Conservation (phyloP, 371 early-diverging fungal genomes). For the Lichtheimia ramosa region DNA sequence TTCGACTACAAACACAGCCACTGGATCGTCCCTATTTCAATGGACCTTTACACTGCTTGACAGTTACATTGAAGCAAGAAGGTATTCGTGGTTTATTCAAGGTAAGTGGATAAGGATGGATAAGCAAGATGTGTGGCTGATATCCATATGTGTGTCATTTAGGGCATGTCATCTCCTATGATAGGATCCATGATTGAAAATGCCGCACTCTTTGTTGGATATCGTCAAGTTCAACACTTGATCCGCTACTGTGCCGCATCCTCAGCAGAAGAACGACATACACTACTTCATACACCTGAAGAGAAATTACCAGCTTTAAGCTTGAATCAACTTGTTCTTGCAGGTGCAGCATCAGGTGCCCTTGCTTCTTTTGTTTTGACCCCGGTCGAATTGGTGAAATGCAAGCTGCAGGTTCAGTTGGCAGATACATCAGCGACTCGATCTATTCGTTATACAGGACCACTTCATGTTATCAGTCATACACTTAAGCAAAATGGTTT, state of each 20-base stretch:
- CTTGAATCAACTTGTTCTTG: constrained; percentile 71
- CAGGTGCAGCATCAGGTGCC: constrained; percentile 88
- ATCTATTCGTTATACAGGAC: constrained; percentile 57
- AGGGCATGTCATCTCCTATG: constrained; percentile 91
- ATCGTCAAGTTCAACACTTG: constrained; percentile 77
- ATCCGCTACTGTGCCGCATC: constrained; percentile 51
- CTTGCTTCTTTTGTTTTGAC: constrained; percentile 88
- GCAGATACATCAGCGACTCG: constrained; percentile 29
- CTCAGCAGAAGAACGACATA: constrained; percentile 19
- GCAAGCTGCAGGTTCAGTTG: constrained; percentile 91
- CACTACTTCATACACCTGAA: constrained; percentile 14
- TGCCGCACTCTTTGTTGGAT: constrained; percentile 87
- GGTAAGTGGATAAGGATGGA: constrained; percentile 31
- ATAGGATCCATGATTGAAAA: constrained; percentile 95
- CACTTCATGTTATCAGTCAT: constrained; percentile 70
- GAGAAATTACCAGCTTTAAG: constrained; percentile 48
- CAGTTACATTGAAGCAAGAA: constrained; percentile 64
- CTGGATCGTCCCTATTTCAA: constrained; percentile 65
- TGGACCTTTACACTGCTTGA: constrained; percentile 87
- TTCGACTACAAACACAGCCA: constrained; percentile 90
- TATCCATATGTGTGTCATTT: background rate
- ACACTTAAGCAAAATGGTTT: constrained; percentile 74
- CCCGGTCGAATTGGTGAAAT: constrained; percentile 95
- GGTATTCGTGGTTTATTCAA: constrained; percentile 83
- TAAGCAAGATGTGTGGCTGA: background rate